These are phyloP conservation scores for Plasmopara halstedii DNA, from an alignment of 352 stramenopile genomes.

Conservation along the genomic window DNA sequence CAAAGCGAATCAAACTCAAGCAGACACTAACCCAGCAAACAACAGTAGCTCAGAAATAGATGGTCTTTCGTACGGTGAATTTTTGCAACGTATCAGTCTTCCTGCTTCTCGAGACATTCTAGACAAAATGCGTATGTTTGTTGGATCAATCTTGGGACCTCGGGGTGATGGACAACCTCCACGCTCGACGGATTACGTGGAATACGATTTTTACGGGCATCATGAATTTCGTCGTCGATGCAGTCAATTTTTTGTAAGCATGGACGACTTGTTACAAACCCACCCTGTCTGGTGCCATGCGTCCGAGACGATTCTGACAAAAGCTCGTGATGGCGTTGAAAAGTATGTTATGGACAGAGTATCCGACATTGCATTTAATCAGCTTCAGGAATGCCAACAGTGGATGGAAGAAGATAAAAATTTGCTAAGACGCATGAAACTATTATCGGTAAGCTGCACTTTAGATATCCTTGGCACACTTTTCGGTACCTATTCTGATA, in stretches of 20 bases:
- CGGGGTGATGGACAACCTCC: slow-evolving; percentile 65
- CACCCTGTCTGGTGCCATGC: slow-evolving; percentile 62
- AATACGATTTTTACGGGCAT: slow-evolving; percentile 75
- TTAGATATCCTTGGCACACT: background rate
- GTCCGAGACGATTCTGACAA: slow-evolving; percentile 49
- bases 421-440: slow-evolving; percentile 69
- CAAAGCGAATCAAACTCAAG: slow-evolving; percentile 21
- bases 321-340: slow-evolving; percentile 79
- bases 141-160: slow-evolving; percentile 69
- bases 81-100: slow-evolving; percentile 64
- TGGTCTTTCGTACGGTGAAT: slow-evolving; percentile 64
- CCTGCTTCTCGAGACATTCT: slow-evolving; percentile 66
- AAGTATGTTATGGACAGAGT: slow-evolving; percentile 91
- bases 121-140: slow-evolving; percentile 65
- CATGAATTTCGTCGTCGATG: slow-evolving; percentile 65
- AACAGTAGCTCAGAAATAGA: slow-evolving; percentile 30
- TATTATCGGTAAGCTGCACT: slow-evolving; percentile 50
- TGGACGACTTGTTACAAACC: slow-evolving; percentile 45
- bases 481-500: background rate
- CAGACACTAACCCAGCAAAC: slow-evolving; percentile 8
- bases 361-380: slow-evolving; percentile 66
- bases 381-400: slow-evolving; percentile 48
- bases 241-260: slow-evolving; percentile 63
- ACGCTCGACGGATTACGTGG: slow-evolving; percentile 56
- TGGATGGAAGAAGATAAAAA: slow-evolving; percentile 72